Base-by-base conservation (phyloP, 2,329 filamentous ascomycete species). In the Fusarium miscanthi region DNA sequence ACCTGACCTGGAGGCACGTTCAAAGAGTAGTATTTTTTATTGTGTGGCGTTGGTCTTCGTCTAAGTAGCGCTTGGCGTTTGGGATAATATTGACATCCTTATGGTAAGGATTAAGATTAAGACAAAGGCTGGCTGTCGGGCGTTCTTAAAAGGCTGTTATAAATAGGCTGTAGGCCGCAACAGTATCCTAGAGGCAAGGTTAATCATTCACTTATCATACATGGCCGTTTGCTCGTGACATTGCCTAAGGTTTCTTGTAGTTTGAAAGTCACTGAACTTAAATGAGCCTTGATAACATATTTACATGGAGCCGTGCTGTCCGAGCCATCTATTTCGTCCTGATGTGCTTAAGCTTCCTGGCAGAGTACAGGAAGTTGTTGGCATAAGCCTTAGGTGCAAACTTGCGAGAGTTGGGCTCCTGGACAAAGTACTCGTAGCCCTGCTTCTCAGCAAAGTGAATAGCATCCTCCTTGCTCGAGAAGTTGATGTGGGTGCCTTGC, bases 371-470 rank as follows among this genome's bases (percentile, higher is more conserved):
- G 84, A 98, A 99, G 86, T 98, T 97, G 84, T 97, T 97, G 69
- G 96, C 95, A 82, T 99, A 99, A 16, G 94, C 78, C 90, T 99
- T 99, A 69, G 94, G 93, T 21, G 90, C 86, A 78, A 98, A 92
- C 80, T 92, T 93, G 80, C 96, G 91, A 83, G 90, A 90, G 80
- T 98, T 97, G 40, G 96, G 95, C 85, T 98, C 96, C 87, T 98
- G 96, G 30, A 99, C 95, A 82, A 96, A 98, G 84, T 97, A 99
- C 82, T 99, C 95, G 81, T 99, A 99, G 40, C 97, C 96, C 84
- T 99, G 96, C 89, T 98, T 99, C 86, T 98, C 93, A 30, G 97
- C 96, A 80, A 99, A 99, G 66, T 88, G 86, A 78, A 99, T 95
- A 74, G 96, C 96, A 77, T 97, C 95, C 81, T 98, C 94, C 87